Base-by-base conservation (phyloP, 768 basidiomycete species). In the Boletus rex-veris region DNA sequence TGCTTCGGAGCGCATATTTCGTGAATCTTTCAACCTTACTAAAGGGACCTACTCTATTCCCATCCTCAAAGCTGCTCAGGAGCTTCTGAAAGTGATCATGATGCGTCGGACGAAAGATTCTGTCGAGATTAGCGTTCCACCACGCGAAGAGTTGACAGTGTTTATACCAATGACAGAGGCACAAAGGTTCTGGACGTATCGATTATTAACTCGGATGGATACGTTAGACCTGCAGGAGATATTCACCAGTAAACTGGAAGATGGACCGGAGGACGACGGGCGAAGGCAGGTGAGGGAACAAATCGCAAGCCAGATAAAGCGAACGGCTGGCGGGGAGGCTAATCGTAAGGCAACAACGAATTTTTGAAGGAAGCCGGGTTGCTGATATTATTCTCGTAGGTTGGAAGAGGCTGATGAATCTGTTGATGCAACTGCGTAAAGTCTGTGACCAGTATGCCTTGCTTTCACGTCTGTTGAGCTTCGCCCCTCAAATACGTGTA, bases 391-490 rank as follows among this genome's bases (percentile, higher is more conserved):
- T 36, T n/a, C 24, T 2, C 40, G n/a, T 53, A 82, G 81, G 74
- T 49, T 84, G 79, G 76, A 75, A 70, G 52, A 77, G 76, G 55
- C 71, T 84, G 41, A 83, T 83, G 79, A 86, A 85, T 65, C 73
- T 88, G n/a, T 65, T 89, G 43, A 79, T 88, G 74, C 86, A 88
- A 66, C 72, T 89, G 11, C 77, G 86, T 42, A 80, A 81, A 73
- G 78, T 86, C 45, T 88, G 86, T 67, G 84, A 86, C 61, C 86
- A 88, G 80, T 82, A 58, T 31, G 80, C 63, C 4, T 11, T 50
- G 10, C 21, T 33, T 49, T 18, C 5, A 38, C 18, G 26, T 24
- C 15, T 9, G 10, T 28, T 35, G 18, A 9, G 14, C 26, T 30
- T 50, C 21, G 24, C 5, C 53, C 42, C 41, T 64, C 39, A 63